A percentile compares a stretch with the other conserved stretches of the same genome.
These are phyloP conservation scores for Xylariaceae sp. DNA, from an alignment of 2,329 filamentous ascomycete species.

Conservation along the genomic window DNA sequence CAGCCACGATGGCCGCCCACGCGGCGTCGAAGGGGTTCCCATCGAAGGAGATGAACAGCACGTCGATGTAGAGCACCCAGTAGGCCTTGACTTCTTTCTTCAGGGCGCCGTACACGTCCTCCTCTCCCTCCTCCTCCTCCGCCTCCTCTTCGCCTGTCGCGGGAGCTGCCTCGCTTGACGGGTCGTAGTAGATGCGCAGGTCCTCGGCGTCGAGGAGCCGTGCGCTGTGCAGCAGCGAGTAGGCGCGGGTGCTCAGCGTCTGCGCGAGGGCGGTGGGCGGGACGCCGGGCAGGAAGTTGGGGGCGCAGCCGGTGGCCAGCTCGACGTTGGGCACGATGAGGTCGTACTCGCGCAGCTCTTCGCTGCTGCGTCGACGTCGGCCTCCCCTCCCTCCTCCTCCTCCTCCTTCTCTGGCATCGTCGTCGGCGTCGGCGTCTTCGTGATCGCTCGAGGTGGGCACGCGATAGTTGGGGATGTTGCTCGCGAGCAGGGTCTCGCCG, in stretches of 20 bases:
- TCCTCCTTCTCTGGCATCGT: constrained; percentile 15
- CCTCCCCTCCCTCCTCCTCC: neutral
- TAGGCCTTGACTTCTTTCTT: constrained; percentile 65
- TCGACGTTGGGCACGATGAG: constrained; percentile 92
- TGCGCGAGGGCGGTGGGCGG: constrained; percentile 79
- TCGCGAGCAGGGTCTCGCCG: constrained; percentile 74
- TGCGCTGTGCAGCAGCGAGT: constrained; percentile 69
- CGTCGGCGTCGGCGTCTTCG: constrained; percentile 27
- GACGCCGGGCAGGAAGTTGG: constrained; percentile 77
- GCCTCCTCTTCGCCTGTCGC: constrained; percentile 19
- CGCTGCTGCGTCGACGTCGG: too few species aligned
- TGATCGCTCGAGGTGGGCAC: constrained; percentile 34
- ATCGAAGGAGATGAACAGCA: constrained; percentile 91
- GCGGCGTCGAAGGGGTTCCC: constrained; percentile 89
- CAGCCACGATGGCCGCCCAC: constrained; percentile 80
- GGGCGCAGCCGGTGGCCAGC: constrained; percentile 83
- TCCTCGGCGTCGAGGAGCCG: constrained; percentile 62
- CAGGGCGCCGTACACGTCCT: constrained; percentile 21
- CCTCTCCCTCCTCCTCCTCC: constrained; percentile 32
- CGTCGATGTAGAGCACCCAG: constrained; percentile 92
- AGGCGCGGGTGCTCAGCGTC: constrained; percentile 75
- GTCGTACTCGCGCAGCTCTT: constrained; percentile 58
- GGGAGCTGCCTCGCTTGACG: constrained; percentile 25
- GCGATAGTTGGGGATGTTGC: constrained; percentile 67
- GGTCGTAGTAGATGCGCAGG: constrained; percentile 61